Base-by-base conservation (phyloP, 139 green algal species). In the Desmodesmus armatus region DNA sequence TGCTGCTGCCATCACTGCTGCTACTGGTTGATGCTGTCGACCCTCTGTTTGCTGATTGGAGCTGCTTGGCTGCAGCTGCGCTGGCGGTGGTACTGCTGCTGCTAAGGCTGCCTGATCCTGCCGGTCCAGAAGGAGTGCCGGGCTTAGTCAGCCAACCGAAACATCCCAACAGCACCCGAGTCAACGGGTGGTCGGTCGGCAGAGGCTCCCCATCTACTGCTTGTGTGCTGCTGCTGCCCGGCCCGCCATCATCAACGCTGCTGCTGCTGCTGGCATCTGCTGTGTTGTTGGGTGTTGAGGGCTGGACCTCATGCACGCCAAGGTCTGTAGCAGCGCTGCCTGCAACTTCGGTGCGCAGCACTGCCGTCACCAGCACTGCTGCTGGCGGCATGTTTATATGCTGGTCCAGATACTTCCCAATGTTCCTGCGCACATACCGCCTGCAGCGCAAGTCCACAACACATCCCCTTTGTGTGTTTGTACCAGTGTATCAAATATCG, bases 311-410 rank as follows among this genome's bases (percentile, higher is more conserved):
- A 31, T 84, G 23, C 40, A 74, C 51, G 43, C 76, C 33, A 0
- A 60, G 37, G 6, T 76, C 63, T 27, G 7, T 39, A 7, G 25
- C 31, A 33, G 77, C 0, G 17, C 37, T 17, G n/a, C 5, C 74
- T 43, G 53, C 47, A 17, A 53, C 44, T 70, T 60, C 21, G 25
- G 72, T 60, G 51, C 89, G 66, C 58, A 92, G 79, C 31, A 95
- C 31, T 33, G 89, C 93, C 35, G 92, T 80, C 51, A 96, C 87
- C 40, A 95, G 83, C 3, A 95, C 53, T 21, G 91, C 85, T 73
- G 92, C 89, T 27, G 93, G 93, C 17, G 88, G 87, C 76, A 95
- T 81, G 41, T 87, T 51, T 49, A 85, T 40, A 71, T 95, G 93
- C 43, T 88, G 41, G 29, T 84, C 25, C 27, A 96, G 78, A 78